phyloP scores from a whole-genome alignment of 1,139 yeast species.

The Candida gigantensis region DNA sequence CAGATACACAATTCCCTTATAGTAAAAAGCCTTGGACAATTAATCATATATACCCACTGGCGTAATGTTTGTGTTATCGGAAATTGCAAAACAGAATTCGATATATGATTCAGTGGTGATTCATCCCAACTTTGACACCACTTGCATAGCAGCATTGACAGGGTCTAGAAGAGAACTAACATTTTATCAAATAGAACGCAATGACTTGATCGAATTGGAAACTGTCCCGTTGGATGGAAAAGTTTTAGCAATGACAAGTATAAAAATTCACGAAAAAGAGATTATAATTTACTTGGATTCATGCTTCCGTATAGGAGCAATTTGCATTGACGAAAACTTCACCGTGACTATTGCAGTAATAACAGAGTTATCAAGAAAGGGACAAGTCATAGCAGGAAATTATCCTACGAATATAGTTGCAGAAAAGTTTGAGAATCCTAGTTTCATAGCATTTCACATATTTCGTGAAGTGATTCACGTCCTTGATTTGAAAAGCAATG shows the following conservation, averaged over 20 bases:
- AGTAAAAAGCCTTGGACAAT: too few relatives aligned
- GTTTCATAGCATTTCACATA: constrained; percentile 26
- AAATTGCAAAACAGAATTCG: constrained; percentile 11
- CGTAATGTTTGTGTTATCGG: constrained; percentile 21
- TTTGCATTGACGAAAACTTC: constrained; percentile 8
- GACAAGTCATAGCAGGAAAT: constrained; percentile 25
- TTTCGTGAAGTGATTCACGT: constrained; percentile 34
- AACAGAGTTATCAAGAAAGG: constrained; percentile 22
- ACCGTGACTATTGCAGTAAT: constrained; percentile 10
- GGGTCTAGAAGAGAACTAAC: constrained; percentile 22
- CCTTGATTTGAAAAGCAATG: constrained; percentile 13
- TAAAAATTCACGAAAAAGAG: constrained; percentile 4
- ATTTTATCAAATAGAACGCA: constrained; percentile 14
- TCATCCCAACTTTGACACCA: constrained; percentile 8
- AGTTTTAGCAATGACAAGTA: constrained; percentile 10
- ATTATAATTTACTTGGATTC: constrained; percentile 11
- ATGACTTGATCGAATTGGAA: constrained; percentile 1
- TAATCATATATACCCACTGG: too few relatives aligned
- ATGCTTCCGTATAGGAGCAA: constrained; percentile 6
- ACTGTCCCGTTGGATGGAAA: constrained; percentile 1
- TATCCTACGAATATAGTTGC: constrained; percentile 23
- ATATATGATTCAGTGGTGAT: constrained; percentile 8
- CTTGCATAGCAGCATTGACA: constrained; percentile 19
- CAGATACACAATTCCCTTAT: too few relatives aligned
- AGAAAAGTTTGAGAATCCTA: constrained; percentile 15